These are phyloP conservation scores for Aspergillus ellipticus DNA, from an alignment of 495 filamentous ascomycete species.

Conservation along the genomic window DNA sequence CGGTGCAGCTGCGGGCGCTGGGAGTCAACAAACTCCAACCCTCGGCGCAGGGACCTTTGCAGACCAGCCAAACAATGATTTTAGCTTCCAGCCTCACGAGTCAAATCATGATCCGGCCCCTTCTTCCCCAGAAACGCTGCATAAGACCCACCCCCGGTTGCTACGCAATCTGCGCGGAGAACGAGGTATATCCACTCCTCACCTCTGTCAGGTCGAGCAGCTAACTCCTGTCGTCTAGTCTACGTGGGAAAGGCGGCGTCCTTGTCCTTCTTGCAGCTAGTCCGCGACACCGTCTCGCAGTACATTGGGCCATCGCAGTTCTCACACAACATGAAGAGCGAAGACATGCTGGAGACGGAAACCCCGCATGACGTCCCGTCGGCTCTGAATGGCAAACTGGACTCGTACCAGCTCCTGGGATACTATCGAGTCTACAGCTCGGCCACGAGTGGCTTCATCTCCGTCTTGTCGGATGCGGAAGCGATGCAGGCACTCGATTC, in stretches of 20 bases:
- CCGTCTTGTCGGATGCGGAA: conserved; percentile 19
- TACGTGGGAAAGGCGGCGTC: conserved; percentile 41
- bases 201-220: too few species aligned
- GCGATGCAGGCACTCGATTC: conserved; percentile 8
- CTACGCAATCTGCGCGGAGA: conserved; percentile 36
- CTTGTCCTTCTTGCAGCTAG: conserved; percentile 38
- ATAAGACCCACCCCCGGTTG: conserved; percentile 38
- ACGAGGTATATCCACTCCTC: conserved; percentile 21
- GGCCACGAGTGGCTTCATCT: conserved; percentile 35
- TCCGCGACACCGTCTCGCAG: conserved; percentile 40
- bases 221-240: conserved; percentile 20
- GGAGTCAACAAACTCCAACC: neutral
- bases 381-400: conserved; percentile 23
- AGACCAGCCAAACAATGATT: neutral
- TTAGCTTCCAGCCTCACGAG: neutral
- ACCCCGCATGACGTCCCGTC: conserved; percentile 27
- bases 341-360: conserved; percentile 42
- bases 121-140: conserved; percentile 31
- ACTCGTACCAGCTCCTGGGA: conserved; percentile 17
- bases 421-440: conserved; percentile 28
- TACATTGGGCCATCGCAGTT: conserved; percentile 43
- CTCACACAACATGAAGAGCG: conserved; percentile 36
- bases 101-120: neutral
- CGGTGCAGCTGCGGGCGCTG: neutral
- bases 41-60: neutral